phyloP scores from a whole-genome alignment of 139 green algal genomes.

The Chlorella sp. region DNA sequence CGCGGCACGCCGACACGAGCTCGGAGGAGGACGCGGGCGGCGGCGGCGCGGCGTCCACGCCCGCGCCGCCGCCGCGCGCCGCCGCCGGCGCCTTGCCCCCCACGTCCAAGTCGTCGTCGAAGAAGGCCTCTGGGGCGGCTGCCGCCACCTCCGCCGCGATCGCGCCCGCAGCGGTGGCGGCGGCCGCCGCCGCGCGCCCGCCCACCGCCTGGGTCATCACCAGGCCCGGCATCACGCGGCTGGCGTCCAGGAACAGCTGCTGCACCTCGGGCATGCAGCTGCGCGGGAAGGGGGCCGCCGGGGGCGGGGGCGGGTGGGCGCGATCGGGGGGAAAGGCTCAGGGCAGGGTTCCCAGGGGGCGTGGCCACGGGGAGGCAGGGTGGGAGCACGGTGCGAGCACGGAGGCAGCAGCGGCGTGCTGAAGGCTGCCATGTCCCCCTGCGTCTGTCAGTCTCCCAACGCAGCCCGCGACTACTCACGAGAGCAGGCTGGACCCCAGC shows the following conservation, averaged over 20 bases:
- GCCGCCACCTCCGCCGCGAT: neutral
- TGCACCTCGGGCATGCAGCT: constrained; percentile 27
- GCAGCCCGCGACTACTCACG: no score
- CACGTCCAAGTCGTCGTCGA: constrained; percentile 32
- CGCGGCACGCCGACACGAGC: constrained; percentile 18
- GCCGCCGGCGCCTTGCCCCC: neutral
- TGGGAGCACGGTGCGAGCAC: no score
- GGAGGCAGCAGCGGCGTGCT: no score
- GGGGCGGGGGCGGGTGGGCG: no score
- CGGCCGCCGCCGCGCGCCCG: neutral
- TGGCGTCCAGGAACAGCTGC: constrained; percentile 17
- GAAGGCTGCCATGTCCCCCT: no score
- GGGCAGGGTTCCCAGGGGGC: no score
- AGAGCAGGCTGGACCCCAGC: constrained; percentile 23
- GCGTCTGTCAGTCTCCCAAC: no score
- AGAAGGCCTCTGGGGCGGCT: neutral
- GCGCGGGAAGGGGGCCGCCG: neutral
- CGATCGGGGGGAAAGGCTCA: no score
- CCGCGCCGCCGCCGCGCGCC: neutral
- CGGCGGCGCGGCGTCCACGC: neutral
- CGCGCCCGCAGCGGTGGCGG: neutral
- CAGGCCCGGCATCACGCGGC: neutral
- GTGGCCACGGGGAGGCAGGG: no score
- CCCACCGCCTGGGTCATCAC: constrained; percentile 18
- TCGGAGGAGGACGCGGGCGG: constrained; percentile 2